Conservation (phyloP, 352 stramenopile genomes). For the Pythium utonaiense region DNA sequence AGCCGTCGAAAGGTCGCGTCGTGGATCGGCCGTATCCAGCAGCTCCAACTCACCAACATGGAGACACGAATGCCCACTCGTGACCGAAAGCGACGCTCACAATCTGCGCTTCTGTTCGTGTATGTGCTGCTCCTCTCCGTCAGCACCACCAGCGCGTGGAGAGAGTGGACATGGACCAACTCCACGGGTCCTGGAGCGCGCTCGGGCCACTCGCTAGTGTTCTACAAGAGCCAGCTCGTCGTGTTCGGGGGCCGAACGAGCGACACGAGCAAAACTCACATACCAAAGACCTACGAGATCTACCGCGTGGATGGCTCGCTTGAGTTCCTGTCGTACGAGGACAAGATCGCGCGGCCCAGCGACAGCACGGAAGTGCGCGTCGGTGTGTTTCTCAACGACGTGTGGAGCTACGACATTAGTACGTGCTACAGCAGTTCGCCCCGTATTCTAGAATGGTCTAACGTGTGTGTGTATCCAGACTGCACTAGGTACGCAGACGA, state of each 20-base stretch:
- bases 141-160: slow-evolving; percentile 41
- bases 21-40: not conserved
- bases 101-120: not conserved
- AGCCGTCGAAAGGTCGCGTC: slow-evolving; percentile 2
- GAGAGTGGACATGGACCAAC: slow-evolving; percentile 77
- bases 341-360: slow-evolving; percentile 60
- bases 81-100: not conserved
- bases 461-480: slow-evolving; percentile 30
- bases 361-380: slow-evolving; percentile 62
- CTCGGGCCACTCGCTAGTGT: slow-evolving; percentile 84
- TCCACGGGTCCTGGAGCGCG: slow-evolving; percentile 63
- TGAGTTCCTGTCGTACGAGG: slow-evolving; percentile 87
- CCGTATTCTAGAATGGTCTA: not conserved
- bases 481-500: slow-evolving; percentile 85
- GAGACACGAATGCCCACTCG: not conserved
- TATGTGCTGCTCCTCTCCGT: slow-evolving; percentile 1
- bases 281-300: slow-evolving; percentile 92
- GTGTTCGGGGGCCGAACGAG: slow-evolving; percentile 93
- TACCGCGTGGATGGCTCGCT: slow-evolving; percentile 71
- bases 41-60: not conserved
- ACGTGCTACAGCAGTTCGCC: slow-evolving; percentile 5
- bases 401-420: slow-evolving; percentile 95
- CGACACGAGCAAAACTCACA: slow-evolving; percentile 81
- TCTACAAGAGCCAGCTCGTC: slow-evolving; percentile 79
- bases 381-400: slow-evolving; percentile 93